These are phyloP conservation scores for Colletotrichum spinosum DNA, from an alignment of 2,329 filamentous ascomycete genomes.

Conservation along the genomic window DNA sequence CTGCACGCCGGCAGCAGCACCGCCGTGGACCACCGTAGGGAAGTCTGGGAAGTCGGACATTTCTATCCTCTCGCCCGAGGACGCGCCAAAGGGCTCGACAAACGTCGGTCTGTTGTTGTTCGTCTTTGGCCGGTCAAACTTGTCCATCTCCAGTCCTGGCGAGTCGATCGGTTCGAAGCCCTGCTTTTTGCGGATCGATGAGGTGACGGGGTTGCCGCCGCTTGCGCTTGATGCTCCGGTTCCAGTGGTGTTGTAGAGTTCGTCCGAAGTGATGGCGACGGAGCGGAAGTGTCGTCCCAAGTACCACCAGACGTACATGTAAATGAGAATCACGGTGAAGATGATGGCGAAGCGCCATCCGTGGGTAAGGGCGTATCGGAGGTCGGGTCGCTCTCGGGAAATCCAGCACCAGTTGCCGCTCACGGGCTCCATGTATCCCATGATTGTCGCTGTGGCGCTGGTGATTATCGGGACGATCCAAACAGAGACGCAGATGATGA, in stretches of 20 bases:
- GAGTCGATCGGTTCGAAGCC: conserved; percentile 17
- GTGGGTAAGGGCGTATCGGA: conserved; percentile 58
- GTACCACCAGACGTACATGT: conserved; percentile 55
- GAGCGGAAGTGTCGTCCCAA: conserved; percentile 42
- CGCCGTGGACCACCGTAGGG: neutral
- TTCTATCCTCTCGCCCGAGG: too few relatives aligned
- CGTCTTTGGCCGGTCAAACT: conserved; percentile 27
- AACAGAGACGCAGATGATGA: conserved; percentile 49
- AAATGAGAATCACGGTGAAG: conserved; percentile 52
- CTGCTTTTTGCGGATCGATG: conserved; percentile 27
- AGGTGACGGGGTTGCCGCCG: conserved; percentile 12
- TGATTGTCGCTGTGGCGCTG: conserved; percentile 45
- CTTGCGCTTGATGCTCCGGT: conserved; percentile 8
- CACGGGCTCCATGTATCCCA: conserved; percentile 45
- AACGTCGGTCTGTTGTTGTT: neutral
- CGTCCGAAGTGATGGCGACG: conserved; percentile 31
- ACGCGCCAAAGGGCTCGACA: neutral
- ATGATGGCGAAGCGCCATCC: conserved; percentile 59
- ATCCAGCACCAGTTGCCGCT: conserved; percentile 64
- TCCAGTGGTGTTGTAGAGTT: conserved; percentile 7
- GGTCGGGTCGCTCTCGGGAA: conserved; percentile 45
- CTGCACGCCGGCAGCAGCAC: neutral
- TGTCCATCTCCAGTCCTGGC: conserved; percentile 22
- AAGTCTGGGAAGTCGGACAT: too few relatives aligned
- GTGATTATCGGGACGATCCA: conserved; percentile 56